These are phyloP conservation scores for Arthonia radiata DNA, from an alignment of 495 filamentous ascomycete genomes.

Conservation along the genomic window DNA sequence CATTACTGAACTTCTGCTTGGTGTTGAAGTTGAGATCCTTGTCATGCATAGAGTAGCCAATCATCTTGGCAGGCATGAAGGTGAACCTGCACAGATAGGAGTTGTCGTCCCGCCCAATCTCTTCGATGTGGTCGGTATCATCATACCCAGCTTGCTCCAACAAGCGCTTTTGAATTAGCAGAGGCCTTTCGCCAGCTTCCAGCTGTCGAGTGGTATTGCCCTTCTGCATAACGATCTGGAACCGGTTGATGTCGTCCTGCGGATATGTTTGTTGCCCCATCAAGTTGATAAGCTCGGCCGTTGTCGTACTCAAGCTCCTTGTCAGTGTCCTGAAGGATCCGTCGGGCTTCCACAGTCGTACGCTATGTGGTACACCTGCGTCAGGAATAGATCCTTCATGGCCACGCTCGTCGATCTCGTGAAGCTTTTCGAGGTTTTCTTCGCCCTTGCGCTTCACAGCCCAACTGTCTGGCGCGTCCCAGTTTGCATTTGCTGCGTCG, in stretches of 20 bases:
- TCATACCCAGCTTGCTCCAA: slow-evolving; percentile 83
- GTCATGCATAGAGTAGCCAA: slow-evolving; percentile 48
- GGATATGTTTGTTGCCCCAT: slow-evolving; percentile 79
- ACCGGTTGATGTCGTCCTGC: slow-evolving; percentile 71
- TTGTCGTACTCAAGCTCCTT: slow-evolving; percentile 53
- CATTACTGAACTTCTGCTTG: slow-evolving; percentile 71
- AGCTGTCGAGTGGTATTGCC: slow-evolving; percentile 74
- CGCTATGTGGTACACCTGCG: slow-evolving; percentile 50
- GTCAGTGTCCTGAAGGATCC: slow-evolving; percentile 83
- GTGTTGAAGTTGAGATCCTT: slow-evolving; percentile 59
- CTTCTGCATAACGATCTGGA: slow-evolving; percentile 84
- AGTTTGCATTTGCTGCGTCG: too few relatives aligned
- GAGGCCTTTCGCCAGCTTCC: slow-evolving; percentile 49
- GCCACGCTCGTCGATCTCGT: slow-evolving; percentile 34
- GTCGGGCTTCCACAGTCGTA: slow-evolving; percentile 86
- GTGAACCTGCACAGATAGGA: slow-evolving; percentile 90
- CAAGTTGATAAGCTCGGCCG: slow-evolving; percentile 56
- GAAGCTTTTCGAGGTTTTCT: slow-evolving; percentile 30
- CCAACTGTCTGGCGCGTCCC: slow-evolving; percentile 90
- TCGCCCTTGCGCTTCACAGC: slow-evolving; percentile 46
- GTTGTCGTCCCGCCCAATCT: slow-evolving; percentile 93
- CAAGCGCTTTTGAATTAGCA: slow-evolving; percentile 78
- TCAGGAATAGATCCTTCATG: too few relatives aligned
- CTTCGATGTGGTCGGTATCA: slow-evolving; percentile 67
- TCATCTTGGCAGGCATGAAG: slow-evolving; percentile 69